phyloP scores from a whole-genome alignment of 768 basidiomycete genomes.

The Kwoniella bestiolae region DNA sequence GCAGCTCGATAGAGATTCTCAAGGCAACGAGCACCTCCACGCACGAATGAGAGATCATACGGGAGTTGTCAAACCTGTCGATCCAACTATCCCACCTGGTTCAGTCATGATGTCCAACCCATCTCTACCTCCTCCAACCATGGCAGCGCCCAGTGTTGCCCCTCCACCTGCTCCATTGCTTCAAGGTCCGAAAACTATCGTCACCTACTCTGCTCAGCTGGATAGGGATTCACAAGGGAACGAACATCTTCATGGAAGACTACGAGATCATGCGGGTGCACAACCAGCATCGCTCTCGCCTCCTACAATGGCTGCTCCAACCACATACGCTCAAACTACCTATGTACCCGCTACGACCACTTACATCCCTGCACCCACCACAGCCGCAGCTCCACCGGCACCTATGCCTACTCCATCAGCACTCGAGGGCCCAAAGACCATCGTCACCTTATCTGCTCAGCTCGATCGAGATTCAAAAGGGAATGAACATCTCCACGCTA shows the following conservation, averaged over 20 bases:
- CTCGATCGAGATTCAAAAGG: constrained; percentile 36
- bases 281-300: background rate
- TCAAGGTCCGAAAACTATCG: constrained; percentile 30
- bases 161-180: too few relatives aligned
- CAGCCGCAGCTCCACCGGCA: background rate
- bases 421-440: constrained; percentile 25
- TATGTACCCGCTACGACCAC: constrained; percentile 2
- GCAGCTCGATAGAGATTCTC: constrained; percentile 27
- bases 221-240: constrained; percentile 29
- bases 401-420: background rate
- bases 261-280: constrained; percentile 33
- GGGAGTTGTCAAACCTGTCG: constrained; percentile 24
- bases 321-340: background rate
- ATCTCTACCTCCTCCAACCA: constrained; percentile 4
- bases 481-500: constrained; percentile 29
- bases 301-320: background rate
- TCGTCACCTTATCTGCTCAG: constrained; percentile 33
- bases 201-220: constrained; percentile 30
- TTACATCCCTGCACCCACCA: constrained; percentile 8
- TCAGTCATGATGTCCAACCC: background rate
- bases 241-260: constrained; percentile 36
- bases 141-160: background rate
- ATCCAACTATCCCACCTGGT: constrained; percentile 27
- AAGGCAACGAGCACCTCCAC: constrained; percentile 40
- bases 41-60: constrained; percentile 36